A percentile compares a stretch with the other conserved stretches of the same genome.
These are phyloP conservation scores for Kregervanrija pseudodelftensis DNA, from an alignment of 805 yeast species.

Conservation along the genomic window DNA sequence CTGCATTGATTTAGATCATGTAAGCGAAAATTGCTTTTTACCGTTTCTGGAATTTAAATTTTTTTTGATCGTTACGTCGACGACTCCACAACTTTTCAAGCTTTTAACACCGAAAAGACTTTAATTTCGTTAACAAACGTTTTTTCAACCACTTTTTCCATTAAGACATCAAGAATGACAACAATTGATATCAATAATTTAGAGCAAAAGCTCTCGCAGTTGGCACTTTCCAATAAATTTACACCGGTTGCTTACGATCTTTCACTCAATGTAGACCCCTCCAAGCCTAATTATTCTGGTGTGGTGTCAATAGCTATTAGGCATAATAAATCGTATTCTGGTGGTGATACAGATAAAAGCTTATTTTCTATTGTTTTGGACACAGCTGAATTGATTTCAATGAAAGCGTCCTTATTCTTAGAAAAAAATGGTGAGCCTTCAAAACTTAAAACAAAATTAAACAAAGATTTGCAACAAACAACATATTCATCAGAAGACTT, in stretches of 20 bases:
- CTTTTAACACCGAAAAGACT: no score
- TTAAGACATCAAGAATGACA: background rate
- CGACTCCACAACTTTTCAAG: no score
- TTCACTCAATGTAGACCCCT: constrained; percentile 28
- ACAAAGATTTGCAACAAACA: constrained; percentile 34
- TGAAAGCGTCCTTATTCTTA: constrained; percentile 27
- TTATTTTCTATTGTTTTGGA: constrained; percentile 30
- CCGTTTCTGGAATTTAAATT: no score
- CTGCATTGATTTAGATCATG: no score
- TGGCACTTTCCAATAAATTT: constrained; percentile 28
- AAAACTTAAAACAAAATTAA: constrained; percentile 20
- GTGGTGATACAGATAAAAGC: constrained; percentile 4
- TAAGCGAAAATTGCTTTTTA: no score
- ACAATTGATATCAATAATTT: background rate
- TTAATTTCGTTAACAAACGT: no score
- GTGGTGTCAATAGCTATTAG: constrained; percentile 26
- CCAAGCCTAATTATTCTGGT: constrained; percentile 42
- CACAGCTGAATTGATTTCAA: constrained; percentile 34
- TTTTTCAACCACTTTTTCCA: background rate
- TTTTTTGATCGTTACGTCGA: no score
- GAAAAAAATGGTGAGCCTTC: background rate
- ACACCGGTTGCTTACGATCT: constrained; percentile 35
- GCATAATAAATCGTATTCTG: constrained; percentile 17
- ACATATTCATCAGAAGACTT: constrained; percentile 23
- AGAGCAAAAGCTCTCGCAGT: background rate